Evolutionary conservation across 768 basidiomycete genomes (phyloP), one percentile per base, ranked within the genome.

Genomic region (Boletales sp.): DNA sequence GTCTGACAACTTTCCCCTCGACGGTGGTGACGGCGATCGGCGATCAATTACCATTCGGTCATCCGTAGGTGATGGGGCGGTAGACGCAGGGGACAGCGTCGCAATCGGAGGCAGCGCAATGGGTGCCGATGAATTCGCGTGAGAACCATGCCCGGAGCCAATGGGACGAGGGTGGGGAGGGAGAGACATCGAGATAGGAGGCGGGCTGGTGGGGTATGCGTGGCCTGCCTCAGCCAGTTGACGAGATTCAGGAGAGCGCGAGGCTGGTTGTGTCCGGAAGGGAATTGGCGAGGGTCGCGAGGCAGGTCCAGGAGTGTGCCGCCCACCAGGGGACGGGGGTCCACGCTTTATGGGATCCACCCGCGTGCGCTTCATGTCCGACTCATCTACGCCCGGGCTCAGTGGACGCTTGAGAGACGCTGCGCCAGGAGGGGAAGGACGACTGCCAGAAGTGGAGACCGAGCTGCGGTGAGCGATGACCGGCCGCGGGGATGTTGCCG

Each of bases 101-200:
- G 83, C 77, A 53, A 88, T 87, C 0, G 85, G 84, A 42, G 87
- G 87, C 1, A 88, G 73, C 1, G 82, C 75, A 39, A 86, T 79
- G 17, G 73, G 55, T 17, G 58, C 62, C 7, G 73, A 71, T 9
- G 64, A 45, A 35, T 57, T 63, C 44, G 64, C 39, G 56, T 79
- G 74, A 5, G 70, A 67, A 18, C 72, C 67, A 44, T 79, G 69
- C 1, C 80, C 78, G 1, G 69, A 60, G 14, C 86, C 87, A 43
- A 87, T 76, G 11, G 87, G 87, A 21, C 84, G 77, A 40, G 87
- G 87, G 61, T 87, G 87, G 21, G 86, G 84, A 37, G 87, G 87
- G 30, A 90, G 74, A 8, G 79, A 77, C 29, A 76, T 74, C 7
- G 83, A 77, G 12, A 86, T 69, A 21, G 81, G 65, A 0, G 87